Conservation (phyloP, 768 basidiomycete genomes). For the Rhizopogon roseolus region DNA sequence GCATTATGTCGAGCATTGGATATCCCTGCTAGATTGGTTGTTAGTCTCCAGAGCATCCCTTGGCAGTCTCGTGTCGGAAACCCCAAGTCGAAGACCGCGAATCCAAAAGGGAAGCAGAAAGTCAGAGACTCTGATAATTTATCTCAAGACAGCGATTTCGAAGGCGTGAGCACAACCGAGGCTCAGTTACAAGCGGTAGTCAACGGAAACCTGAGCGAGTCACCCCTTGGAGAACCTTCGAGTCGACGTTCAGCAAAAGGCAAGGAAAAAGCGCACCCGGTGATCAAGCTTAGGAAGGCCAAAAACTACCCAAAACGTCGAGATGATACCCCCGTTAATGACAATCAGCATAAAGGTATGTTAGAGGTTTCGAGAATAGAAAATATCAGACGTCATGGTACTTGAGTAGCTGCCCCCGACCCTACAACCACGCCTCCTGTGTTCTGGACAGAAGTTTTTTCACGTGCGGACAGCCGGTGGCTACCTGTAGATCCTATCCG, state of each 20-base stretch:
- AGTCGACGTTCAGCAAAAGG: constrained; percentile 42
- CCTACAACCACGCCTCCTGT: constrained; percentile 72
- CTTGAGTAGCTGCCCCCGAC: constrained; percentile 32
- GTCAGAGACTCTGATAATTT: constrained; percentile 8
- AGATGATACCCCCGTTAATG: constrained; percentile 23
- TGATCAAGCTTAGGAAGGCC: constrained; percentile 54
- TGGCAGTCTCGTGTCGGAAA: constrained; percentile 74
- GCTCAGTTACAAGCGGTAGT: neutral
- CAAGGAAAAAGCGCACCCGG: constrained; percentile 50
- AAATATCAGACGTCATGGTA: neutral
- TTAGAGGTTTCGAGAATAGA: neutral
- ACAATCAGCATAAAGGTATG: constrained; percentile 1
- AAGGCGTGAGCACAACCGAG: constrained; percentile 16
- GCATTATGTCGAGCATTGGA: constrained; percentile 82
- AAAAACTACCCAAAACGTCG: constrained; percentile 45
- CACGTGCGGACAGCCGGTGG: constrained; percentile 88
- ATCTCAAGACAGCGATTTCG: constrained; percentile 38
- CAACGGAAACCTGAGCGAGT: neutral
- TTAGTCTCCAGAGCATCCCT: constrained; percentile 87
- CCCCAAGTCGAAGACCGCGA: constrained; percentile 36
- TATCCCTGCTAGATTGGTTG: constrained; percentile 82
- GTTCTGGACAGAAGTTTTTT: constrained; percentile 98
- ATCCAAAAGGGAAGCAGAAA: constrained; percentile 16
- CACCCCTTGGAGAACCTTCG: constrained; percentile 7
- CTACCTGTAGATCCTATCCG: constrained; percentile 89